Percentiles rank a stretch among this genome's conserved stretches.
phyloP scores from a whole-genome alignment of 306 rosid species.

The Castanea mollissima region DNA sequence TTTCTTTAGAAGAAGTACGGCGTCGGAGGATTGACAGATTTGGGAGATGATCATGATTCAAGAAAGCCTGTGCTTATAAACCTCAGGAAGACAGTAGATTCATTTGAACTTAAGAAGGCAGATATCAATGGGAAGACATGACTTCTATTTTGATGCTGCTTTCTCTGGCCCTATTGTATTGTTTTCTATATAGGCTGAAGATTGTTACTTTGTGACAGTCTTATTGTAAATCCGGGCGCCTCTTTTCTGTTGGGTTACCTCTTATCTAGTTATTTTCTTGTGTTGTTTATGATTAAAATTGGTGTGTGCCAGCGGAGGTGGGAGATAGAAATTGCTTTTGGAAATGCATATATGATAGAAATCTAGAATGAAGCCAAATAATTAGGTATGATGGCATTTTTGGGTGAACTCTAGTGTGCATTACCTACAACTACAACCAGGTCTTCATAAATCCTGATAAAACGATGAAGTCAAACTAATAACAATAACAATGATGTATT shows the following conservation, averaged over 20 bases:
- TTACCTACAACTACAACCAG: too few species aligned
- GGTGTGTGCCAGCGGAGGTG: neutral
- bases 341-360: too few species aligned
- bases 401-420: too few species aligned
- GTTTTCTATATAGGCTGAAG: neutral
- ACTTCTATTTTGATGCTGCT: neutral
- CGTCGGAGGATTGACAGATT: constrained; percentile 66
- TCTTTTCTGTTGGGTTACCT: neutral
- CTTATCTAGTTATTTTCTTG: neutral
- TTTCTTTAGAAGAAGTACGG: constrained; percentile 59
- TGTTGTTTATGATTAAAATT: neutral
- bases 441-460: too few species aligned
- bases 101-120: neutral
- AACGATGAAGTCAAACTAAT: too few species aligned
- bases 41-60: constrained; percentile 30
- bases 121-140: neutral
- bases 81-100: neutral
- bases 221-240: neutral
- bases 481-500: too few species aligned
- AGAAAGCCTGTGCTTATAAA: neutral
- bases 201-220: neutral
- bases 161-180: neutral
- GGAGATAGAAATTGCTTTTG: neutral
- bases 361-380: too few species aligned
- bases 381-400: too few species aligned